A percentile compares a stretch with the other conserved stretches of the same genome.
Conservation (phyloP, 768 basidiomycete genomes). For the Hirschioporus abietinus region DNA sequence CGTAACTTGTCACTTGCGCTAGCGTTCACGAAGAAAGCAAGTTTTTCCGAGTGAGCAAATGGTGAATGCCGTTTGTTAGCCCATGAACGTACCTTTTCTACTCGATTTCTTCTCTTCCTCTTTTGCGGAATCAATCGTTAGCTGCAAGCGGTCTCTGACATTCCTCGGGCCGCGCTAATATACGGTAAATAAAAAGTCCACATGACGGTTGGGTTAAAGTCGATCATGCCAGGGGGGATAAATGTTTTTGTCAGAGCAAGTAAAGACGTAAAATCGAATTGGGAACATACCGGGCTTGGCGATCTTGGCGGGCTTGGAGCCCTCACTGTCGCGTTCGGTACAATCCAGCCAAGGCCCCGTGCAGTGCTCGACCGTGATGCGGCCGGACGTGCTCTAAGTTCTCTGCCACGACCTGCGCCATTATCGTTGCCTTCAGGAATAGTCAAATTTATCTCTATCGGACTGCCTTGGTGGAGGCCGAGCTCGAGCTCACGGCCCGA, state of each 20-base stretch:
- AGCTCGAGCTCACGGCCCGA: not conserved
- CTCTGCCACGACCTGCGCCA: not conserved
- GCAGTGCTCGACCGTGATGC: not conserved
- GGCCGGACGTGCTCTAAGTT: not conserved
- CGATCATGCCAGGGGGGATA: not conserved
- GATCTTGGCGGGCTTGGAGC: not conserved
- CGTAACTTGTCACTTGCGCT: slow-evolving; percentile 29
- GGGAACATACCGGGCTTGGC: not conserved
- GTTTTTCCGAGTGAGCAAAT: slow-evolving; percentile 19
- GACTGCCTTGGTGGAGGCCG: not conserved
- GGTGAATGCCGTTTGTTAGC: not conserved
- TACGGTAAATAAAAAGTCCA: not conserved
- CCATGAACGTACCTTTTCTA: slow-evolving; percentile 32
- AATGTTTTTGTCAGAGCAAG: not conserved
- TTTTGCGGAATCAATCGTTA: slow-evolving; percentile 45
- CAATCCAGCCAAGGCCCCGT: not conserved
- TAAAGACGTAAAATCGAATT: not conserved
- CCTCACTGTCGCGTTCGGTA: not conserved
- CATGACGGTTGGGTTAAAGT: not conserved
- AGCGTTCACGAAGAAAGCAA: not conserved
- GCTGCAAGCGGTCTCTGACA: slow-evolving; percentile 46
- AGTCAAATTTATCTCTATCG: not conserved
- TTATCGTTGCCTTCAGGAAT: not conserved
- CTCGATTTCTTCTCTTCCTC: slow-evolving; percentile 43
- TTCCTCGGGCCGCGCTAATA: slow-evolving; percentile 15